These are phyloP conservation scores for Hansenula lynferdii DNA, from an alignment of 1,139 yeast species.

Conservation along the genomic window DNA sequence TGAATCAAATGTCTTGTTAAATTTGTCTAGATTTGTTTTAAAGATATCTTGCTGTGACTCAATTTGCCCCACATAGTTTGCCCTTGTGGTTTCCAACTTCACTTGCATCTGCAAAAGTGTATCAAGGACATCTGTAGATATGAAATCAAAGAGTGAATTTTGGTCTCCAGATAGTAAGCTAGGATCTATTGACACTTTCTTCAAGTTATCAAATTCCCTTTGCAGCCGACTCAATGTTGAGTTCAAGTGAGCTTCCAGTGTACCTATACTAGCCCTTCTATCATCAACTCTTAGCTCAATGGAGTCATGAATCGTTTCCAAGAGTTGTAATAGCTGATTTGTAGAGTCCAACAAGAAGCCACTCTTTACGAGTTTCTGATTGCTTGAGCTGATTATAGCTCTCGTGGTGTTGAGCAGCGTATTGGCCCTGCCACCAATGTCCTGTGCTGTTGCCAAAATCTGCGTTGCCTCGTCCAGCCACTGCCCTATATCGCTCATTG, in stretches of 20 bases:
- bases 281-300: constrained; percentile 25
- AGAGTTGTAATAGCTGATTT: constrained; percentile 29
- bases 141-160: constrained; percentile 36
- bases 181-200: constrained; percentile 24
- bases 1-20: constrained; percentile 13
- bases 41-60: constrained; percentile 11
- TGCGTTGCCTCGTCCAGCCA: constrained; percentile 32
- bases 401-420: too few species aligned
- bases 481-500: constrained; percentile 13
- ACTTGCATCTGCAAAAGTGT: constrained; percentile 24
- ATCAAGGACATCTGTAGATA: constrained; percentile 33
- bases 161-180: constrained; percentile 19
- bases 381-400: constrained; percentile 30
- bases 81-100: constrained; percentile 17
- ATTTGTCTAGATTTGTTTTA: constrained; percentile 12
- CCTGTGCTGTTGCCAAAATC: too few species aligned
- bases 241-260: constrained; percentile 22
- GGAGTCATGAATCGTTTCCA: constrained; percentile 27
- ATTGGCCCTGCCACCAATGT: too few species aligned
- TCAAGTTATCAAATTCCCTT: constrained; percentile 26
- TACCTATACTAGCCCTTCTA: constrained; percentile 21
- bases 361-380: constrained; percentile 29
- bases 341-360: constrained; percentile 29
- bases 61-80: constrained; percentile 18
- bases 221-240: constrained; percentile 29